These are phyloP conservation scores for Cladophialophora yegresii DNA, from an alignment of 2,329 filamentous ascomycete species.

Conservation along the genomic window DNA sequence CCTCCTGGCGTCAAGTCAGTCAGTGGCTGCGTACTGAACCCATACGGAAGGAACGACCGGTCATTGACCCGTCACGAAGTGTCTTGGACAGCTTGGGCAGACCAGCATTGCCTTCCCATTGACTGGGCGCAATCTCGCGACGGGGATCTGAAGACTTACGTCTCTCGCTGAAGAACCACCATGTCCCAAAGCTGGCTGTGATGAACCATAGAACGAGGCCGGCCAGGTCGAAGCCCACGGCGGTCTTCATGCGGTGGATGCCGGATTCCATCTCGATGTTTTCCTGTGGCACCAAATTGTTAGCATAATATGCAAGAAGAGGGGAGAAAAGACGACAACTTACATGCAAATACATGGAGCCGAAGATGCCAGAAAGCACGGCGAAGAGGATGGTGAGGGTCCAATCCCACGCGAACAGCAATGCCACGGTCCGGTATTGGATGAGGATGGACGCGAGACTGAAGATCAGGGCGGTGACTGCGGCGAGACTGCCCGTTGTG, in stretches of 20 bases:
- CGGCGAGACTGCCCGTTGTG: slow-evolving; percentile 66
- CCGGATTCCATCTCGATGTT: slow-evolving; percentile 64
- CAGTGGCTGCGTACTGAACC: background rate
- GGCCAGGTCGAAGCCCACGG: slow-evolving; percentile 78
- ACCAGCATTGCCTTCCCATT: background rate
- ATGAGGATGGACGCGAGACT: slow-evolving; percentile 60
- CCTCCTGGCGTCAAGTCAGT: background rate
- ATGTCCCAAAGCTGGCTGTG: slow-evolving; percentile 50
- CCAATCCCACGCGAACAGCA: slow-evolving; percentile 66
- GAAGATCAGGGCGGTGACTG: slow-evolving; percentile 66
- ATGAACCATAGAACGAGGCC: slow-evolving; percentile 76
- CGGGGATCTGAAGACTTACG: background rate
- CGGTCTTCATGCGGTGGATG: slow-evolving; percentile 77
- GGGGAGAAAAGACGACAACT: background rate
- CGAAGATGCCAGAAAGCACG: slow-evolving; percentile 80
- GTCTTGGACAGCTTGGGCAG: background rate
- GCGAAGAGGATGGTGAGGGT: slow-evolving; percentile 78
- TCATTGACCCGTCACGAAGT: background rate
- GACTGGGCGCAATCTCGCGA: background rate
- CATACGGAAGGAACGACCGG: background rate
- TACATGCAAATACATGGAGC: slow-evolving; percentile 70
- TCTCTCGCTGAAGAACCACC: slow-evolving; percentile 18
- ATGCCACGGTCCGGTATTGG: slow-evolving; percentile 41
- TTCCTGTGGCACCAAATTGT: slow-evolving; percentile 43
- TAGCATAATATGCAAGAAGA: background rate